Evolutionary conservation across 805 yeast species (phyloP).

Genomic region (Nakazawaea ernobii): DNA sequence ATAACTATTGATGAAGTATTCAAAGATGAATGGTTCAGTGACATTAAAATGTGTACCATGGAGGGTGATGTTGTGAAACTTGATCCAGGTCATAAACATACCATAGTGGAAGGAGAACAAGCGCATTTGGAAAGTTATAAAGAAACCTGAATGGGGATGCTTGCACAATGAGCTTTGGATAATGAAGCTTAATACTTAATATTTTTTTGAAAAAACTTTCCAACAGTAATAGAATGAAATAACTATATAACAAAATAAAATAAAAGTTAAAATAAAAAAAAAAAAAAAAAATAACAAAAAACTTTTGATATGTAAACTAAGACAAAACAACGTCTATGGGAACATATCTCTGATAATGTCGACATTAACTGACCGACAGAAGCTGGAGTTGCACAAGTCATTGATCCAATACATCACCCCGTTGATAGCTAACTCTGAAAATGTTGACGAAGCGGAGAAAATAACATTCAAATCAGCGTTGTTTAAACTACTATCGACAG

Average conservation of each 20-base stretch:
- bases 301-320: background rate
- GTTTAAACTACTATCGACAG: conserved; percentile 7
- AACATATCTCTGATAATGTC: conserved; percentile 4
- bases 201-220: too few relatives aligned
- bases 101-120: conserved; percentile 39
- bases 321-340: too few relatives aligned
- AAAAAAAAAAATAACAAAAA: background rate
- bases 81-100: conserved; percentile 47
- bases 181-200: too few relatives aligned
- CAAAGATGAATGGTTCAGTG: conserved; percentile 65
- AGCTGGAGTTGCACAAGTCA: conserved; percentile 29
- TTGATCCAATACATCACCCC: conserved; percentile 27
- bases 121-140: conserved; percentile 29
- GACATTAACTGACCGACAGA: conserved; percentile 27
- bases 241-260: too few relatives aligned
- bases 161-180: too few relatives aligned
- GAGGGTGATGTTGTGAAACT: conserved; percentile 31
- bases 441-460: background rate
- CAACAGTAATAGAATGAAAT: too few relatives aligned
- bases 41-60: conserved; percentile 56
- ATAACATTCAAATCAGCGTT: conserved; percentile 4
- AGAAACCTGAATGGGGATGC: background rate
- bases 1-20: conserved; percentile 64
- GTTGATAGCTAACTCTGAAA: conserved; percentile 2
- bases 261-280: too few relatives aligned